phyloP scores from a whole-genome alignment of 1,139 yeast species.

The Geotrichum cucujoidarum region DNA sequence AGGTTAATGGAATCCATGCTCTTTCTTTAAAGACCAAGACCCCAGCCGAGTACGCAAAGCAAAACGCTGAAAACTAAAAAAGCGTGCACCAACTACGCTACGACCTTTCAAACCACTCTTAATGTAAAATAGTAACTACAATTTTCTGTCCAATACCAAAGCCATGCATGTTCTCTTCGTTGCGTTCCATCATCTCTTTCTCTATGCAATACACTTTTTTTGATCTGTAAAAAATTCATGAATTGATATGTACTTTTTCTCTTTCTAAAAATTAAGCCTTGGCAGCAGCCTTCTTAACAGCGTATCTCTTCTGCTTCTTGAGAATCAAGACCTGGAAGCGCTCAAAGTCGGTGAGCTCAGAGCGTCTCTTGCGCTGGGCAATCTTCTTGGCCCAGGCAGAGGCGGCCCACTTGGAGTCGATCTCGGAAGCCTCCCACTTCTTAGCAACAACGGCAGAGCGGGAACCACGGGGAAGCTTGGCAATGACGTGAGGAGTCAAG shows the following conservation, averaged over 20 bases:
- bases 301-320: constrained; percentile 94
- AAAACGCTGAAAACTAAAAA: no score
- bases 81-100: no score
- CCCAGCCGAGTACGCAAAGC: constrained; percentile 39
- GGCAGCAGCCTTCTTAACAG: constrained; percentile 87
- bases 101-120: not conserved
- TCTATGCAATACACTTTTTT: not conserved
- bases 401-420: constrained; percentile 86
- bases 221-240: not conserved
- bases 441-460: constrained; percentile 79
- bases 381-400: constrained; percentile 98
- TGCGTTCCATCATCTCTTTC: not conserved
- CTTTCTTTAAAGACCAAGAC: constrained; percentile 83
- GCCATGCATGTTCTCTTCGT: not conserved
- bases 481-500: constrained; percentile 86
- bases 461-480: constrained; percentile 89
- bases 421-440: constrained; percentile 91
- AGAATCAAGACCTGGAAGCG: constrained; percentile 98
- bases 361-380: constrained; percentile 89
- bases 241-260: constrained; percentile 7
- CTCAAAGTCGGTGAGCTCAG: constrained; percentile 92
- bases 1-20: constrained; percentile 74
- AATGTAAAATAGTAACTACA: not conserved
- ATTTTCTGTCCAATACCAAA: not conserved
- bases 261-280: constrained; percentile 84